phyloP scores from a whole-genome alignment of 2,329 filamentous ascomycete genomes.

The Calonectria hongkongensis region DNA sequence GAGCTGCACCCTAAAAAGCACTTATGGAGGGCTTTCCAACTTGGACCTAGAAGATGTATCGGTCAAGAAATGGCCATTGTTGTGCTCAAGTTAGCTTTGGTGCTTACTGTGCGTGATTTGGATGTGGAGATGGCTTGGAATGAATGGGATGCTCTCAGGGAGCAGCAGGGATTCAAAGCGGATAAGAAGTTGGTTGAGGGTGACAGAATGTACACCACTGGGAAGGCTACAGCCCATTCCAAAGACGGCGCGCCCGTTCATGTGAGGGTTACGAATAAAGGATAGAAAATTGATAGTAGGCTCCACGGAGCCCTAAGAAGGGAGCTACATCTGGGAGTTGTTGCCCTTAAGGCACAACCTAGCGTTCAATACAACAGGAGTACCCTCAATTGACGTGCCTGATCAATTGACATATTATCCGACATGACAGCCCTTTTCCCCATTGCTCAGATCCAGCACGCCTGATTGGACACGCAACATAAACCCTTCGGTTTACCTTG shows the following conservation, averaged over 20 bases:
- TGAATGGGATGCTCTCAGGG: background rate
- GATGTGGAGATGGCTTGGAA: background rate
- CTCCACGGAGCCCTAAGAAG: too few relatives aligned
- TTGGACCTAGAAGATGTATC: background rate
- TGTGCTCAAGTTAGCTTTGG: background rate
- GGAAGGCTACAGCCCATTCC: background rate
- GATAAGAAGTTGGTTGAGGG: background rate
- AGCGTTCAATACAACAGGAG: too few relatives aligned
- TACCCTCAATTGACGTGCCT: too few relatives aligned
- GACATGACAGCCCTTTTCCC: too few relatives aligned
- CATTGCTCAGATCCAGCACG: too few relatives aligned
- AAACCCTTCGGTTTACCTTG: too few relatives aligned
- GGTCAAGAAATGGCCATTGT: constrained; percentile 8
- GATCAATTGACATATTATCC: too few relatives aligned
- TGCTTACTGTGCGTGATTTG: background rate
- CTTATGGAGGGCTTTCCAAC: background rate
- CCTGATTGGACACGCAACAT: too few relatives aligned
- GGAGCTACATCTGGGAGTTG: too few relatives aligned
- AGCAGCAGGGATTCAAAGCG: background rate
- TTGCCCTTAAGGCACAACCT: too few relatives aligned
- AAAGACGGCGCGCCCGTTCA: background rate
- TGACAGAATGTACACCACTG: background rate
- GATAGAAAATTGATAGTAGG: too few relatives aligned
- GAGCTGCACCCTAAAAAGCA: background rate
- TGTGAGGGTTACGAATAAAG: too few relatives aligned